These are phyloP conservation scores for Cyberlindnera nakhonratchasimensis DNA, from an alignment of 805 yeast genomes.

Conservation along the genomic window DNA sequence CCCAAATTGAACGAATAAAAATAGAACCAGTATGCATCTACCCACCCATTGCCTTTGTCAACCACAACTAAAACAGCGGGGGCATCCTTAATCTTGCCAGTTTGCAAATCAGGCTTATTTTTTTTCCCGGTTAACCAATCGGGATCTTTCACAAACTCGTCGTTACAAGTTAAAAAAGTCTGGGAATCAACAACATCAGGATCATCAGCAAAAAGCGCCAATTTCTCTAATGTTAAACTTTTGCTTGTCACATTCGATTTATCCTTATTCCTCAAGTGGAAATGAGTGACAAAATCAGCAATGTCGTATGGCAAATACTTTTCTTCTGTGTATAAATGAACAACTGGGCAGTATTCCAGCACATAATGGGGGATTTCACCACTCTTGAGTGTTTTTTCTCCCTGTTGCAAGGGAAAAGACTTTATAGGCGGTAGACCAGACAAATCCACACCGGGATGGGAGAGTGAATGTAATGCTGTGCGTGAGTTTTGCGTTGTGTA, in stretches of 20 bases:
- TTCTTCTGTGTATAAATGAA: constrained; percentile 88
- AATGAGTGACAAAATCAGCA: constrained; percentile 61
- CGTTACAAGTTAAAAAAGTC: constrained; percentile 55
- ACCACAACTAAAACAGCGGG: constrained; percentile 81
- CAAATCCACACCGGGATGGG: constrained; percentile 2
- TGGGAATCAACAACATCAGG: constrained; percentile 28
- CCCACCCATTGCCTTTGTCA: constrained; percentile 92
- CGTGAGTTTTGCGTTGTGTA: constrained; percentile 10
- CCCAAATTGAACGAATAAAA: constrained; percentile 93
- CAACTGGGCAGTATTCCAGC: constrained; percentile 66
- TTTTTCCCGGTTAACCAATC: constrained; percentile 78
- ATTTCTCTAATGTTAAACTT: constrained; percentile 30
- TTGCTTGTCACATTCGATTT: constrained; percentile 39
- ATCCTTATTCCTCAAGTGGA: constrained; percentile 51
- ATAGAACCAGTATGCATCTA: constrained; percentile 95
- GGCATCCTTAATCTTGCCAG: constrained; percentile 70
- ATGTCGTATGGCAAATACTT: constrained; percentile 81
- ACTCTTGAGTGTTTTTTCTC: constrained; percentile 37
- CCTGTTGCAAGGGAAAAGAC: constrained; percentile 28
- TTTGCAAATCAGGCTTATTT: constrained; percentile 64
- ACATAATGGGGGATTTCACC: constrained; percentile 67
- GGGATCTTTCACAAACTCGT: constrained; percentile 73
- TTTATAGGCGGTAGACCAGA: constrained; percentile 35
- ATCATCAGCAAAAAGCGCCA: constrained; percentile 27
- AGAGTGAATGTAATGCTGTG: constrained; percentile 7